phyloP scores from a whole-genome alignment of 2,329 filamentous ascomycete species.

The Penicillium corylophilum region DNA sequence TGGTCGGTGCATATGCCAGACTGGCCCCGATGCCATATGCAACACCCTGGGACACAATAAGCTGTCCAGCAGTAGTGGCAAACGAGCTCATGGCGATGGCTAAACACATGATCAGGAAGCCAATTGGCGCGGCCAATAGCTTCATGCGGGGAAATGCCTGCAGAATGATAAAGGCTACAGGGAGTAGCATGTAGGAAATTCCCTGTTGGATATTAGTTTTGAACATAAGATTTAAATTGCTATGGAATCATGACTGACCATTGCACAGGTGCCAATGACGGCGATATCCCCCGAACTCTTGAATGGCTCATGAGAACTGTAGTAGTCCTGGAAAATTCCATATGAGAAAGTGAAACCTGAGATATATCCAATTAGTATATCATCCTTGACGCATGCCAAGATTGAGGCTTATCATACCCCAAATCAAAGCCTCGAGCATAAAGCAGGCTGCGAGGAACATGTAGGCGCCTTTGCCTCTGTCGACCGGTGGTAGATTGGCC shows the following conservation, averaged over 20 bases:
- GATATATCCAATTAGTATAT: background rate
- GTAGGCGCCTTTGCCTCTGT: conserved; percentile 43
- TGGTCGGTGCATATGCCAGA: conserved; percentile 48
- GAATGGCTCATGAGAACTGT: conserved; percentile 61
- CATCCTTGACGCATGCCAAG: background rate
- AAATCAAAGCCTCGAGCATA: conserved; percentile 54
- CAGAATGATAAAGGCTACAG: conserved; percentile 19
- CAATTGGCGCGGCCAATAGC: conserved; percentile 16
- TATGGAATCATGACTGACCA: conserved; percentile 15
- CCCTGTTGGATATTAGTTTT: conserved; percentile 7
- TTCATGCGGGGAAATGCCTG: conserved; percentile 20
- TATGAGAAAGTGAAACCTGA: conserved; percentile 20
- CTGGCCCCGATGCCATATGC: conserved; percentile 46
- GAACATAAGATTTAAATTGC: background rate
- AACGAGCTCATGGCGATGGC: conserved; percentile 24
- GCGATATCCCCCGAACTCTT: conserved; percentile 50
- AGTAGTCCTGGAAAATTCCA: conserved; percentile 67
- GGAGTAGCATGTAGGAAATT: conserved; percentile 20
- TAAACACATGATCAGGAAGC: conserved; percentile 24
- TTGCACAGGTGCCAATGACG: conserved; percentile 56
- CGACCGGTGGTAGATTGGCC: conserved; percentile 31
- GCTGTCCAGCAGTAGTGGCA: conserved; percentile 18
- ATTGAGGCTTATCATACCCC: conserved; percentile 42
- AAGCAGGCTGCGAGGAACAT: conserved; percentile 53
- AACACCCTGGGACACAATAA: conserved; percentile 25